Base-by-base conservation (phyloP, 164 flowering plant genomes). In the Vitis rotundifolia region DNA sequence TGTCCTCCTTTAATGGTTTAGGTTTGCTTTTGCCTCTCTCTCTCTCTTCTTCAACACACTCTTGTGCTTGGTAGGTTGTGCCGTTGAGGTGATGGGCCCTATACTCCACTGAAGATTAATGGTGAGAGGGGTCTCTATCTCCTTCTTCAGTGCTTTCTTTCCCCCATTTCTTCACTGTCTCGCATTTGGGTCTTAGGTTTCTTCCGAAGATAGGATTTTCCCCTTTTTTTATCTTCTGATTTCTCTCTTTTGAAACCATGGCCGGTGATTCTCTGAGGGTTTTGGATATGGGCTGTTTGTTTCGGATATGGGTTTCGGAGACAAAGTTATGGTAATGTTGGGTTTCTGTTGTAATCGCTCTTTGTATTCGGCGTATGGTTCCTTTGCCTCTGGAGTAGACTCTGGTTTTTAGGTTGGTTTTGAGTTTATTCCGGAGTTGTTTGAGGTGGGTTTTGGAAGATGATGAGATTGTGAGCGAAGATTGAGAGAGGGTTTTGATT, bases 61-160 rank as follows among this genome's bases (percentile, higher is more conserved):
- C 80, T 81, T 79, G 69, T 79, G 80, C 82, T 81, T 83, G 81
- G 83, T 82, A 74, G 77, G 81, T 78, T 83, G 82, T 72, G 79
- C 85, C 77, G 72, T 70, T 80, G 81, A 71, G 65, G 75, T 16
- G 69, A 71, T 76, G 82, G 86, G 74, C 80, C 82, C 78, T 66
- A 19, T 72, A 58, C 67, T 83, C 78, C 83, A 73, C 83, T 71
- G 69, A 80, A 56, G 71, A 69, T 81, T 68, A 67, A 77, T 73
- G 75, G 67, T 66, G 68, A 29, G 37, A 66, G 59, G 54, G 64
- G 74, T 70, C 75, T 71, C 73, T 52, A 13, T 70, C 65, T 48
- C 61, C 18, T n/a, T 55, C 71, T 68, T 77, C 76, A 64, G 74
- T 69, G 74, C 68, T 67, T 18, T 57, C 67, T 54, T 67, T 52